Conservation (phyloP, 2,329 filamentous ascomycete species). For the Verticillium zaregamsianum region DNA sequence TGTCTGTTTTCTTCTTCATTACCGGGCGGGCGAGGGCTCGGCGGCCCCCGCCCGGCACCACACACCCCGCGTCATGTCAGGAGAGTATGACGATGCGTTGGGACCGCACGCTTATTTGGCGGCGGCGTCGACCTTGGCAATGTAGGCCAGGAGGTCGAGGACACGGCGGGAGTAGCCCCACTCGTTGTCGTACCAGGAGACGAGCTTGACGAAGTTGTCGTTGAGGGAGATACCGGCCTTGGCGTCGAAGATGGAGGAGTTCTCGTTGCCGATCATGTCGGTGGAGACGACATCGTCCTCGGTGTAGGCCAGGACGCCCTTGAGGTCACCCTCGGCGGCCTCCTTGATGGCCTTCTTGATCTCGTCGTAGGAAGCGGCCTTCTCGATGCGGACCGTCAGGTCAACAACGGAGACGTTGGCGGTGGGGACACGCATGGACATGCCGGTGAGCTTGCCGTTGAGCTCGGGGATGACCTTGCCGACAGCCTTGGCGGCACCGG, state of each 20-base stretch:
- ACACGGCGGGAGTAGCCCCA: slow-evolving; percentile 99
- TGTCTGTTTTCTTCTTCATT: slow-evolving; percentile 12
- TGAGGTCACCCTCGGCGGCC: slow-evolving; percentile 76
- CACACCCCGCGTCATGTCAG: neutral
- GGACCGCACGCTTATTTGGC: slow-evolving; percentile 36
- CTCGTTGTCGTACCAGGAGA: slow-evolving; percentile 99
- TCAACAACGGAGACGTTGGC: slow-evolving; percentile 99
- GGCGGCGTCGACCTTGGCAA: slow-evolving; percentile 69
- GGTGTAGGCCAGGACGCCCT: slow-evolving; percentile 91
- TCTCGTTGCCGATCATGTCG: slow-evolving; percentile 86
- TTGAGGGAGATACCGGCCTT: slow-evolving; percentile 99
- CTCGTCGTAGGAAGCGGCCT: slow-evolving; percentile 79
- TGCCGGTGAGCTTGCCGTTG: slow-evolving; percentile 99
- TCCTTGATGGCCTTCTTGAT: slow-evolving; percentile 93
- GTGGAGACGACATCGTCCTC: slow-evolving; percentile 95
- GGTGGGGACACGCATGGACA: slow-evolving; percentile 99
- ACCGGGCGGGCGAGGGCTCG: neutral
- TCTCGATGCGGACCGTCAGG: slow-evolving; percentile 90
- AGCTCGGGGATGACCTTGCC: slow-evolving; percentile 98
- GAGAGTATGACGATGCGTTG: neutral
- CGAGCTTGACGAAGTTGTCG: slow-evolving; percentile 97
- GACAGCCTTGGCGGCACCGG: slow-evolving; percentile 99
- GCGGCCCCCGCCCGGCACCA: neutral
- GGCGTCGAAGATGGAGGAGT: slow-evolving; percentile 98
- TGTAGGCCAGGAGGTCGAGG: slow-evolving; percentile 74